These are phyloP conservation scores for Apocynum venetum DNA, from an alignment of 257 asterid genomes.

Conservation along the genomic window DNA sequence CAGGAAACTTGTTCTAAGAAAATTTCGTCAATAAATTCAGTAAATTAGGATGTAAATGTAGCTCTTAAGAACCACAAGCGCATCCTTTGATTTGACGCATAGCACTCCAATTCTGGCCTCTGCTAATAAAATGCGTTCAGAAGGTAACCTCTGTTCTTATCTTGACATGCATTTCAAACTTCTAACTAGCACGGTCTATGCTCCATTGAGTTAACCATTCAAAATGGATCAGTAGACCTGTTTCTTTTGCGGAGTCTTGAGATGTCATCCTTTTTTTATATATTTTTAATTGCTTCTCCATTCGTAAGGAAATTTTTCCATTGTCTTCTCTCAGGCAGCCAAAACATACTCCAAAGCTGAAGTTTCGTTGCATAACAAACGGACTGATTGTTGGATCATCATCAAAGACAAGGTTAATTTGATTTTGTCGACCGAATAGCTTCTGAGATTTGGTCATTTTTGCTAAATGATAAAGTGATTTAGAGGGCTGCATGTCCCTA, in stretches of 20 bases:
- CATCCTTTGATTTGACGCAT: neutral
- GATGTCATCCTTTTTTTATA: neutral
- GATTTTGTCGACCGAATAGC: neutral
- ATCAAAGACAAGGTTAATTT: conserved; percentile 74
- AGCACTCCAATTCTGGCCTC: neutral
- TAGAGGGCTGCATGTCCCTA: neutral
- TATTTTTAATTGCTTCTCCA: neutral
- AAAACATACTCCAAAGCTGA: conserved; percentile 61
- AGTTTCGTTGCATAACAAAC: conserved; percentile 71
- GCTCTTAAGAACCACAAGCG: neutral
- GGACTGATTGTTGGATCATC: conserved; percentile 96
- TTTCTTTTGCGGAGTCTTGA: neutral
- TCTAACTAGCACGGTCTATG: neutral
- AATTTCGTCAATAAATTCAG: neutral
- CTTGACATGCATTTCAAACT: neutral
- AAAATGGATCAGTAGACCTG: neutral
- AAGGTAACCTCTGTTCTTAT: neutral
- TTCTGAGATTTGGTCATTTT: neutral
- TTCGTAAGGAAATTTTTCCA: conserved; percentile 1
- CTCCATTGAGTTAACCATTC: neutral
- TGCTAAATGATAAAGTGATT: neutral
- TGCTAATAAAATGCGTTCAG: neutral
- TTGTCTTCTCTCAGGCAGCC: conserved; percentile 34
- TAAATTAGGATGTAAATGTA: neutral
- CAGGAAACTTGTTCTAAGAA: neutral